Evolutionary conservation across 306 rosid species (phyloP).

Genomic region (Oxytropis ochrocephala): DNA sequence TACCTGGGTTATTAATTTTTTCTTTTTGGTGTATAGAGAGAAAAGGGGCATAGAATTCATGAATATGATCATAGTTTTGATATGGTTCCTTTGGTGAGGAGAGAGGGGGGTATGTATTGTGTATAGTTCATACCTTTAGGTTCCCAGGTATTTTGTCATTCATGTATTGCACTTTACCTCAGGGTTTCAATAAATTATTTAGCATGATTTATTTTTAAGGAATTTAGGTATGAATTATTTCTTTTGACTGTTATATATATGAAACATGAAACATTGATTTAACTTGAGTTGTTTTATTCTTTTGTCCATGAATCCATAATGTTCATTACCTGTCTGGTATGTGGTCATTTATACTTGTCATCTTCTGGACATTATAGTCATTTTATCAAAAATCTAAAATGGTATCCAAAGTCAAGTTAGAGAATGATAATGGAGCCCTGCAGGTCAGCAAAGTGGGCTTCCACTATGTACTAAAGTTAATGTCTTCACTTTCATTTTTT

Average conservation of each 20-base stretch:
- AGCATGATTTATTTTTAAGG: constrained; percentile 20
- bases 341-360: constrained; percentile 19
- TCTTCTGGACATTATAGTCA: not conserved
- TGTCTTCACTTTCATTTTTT: not conserved
- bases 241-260: not conserved
- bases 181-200: constrained; percentile 50
- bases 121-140: constrained; percentile 59
- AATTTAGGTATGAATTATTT: constrained; percentile 21
- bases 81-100: constrained; percentile 36
- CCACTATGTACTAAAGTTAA: not conserved
- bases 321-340: not conserved
- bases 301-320: not conserved
- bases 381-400: constrained; percentile 22
- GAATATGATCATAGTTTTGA: constrained; percentile 36
- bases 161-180: constrained; percentile 43
- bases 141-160: constrained; percentile 42
- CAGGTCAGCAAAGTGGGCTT: constrained; percentile 16
- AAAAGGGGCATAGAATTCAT: constrained; percentile 34
- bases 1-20: constrained; percentile 28
- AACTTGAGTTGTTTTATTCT: not conserved
- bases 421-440: constrained; percentile 18
- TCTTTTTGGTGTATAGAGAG: constrained; percentile 43
- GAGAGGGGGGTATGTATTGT: constrained; percentile 53
- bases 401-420: constrained; percentile 47
- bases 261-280: not conserved